Evolutionary conservation across 1,139 yeast genomes (phyloP), one percentile per base, ranked within the genome.

Genomic region (Sugiyamaella paludigena): DNA sequence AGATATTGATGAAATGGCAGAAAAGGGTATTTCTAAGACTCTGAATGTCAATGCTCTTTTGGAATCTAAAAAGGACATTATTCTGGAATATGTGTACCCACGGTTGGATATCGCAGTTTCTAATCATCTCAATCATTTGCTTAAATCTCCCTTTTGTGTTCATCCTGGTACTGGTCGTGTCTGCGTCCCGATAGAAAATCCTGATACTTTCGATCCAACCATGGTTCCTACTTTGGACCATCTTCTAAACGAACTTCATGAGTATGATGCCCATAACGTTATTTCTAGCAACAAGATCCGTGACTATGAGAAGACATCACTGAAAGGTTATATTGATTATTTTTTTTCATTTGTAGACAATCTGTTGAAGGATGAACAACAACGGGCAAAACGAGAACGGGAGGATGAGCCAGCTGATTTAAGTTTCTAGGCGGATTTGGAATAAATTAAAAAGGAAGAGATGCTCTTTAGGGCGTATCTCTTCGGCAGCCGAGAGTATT

Each of bases 101-200:
- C 78, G 96, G 59, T 74, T 92, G 56, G 99, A 92, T 78, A 81
- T 86, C 47, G 95, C 91, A 66, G 99, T 92, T 37, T 86, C 98
- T 8, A 79, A 84, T 58, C 95, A 87, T 66, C 75, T 91, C 59
- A 87, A 83, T 68, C 99, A 92, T 72, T 83, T 92, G 71, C 78
- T 92, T 61, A 92, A 92, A 65, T 86, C 98, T 1, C 99, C 99
- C n/a, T 92, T 94, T 67, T 92, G 98, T 73, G 83, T 92, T 43
- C 99, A 92, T 65, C 99, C 99, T 1, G 83, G 89, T 6, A 94
- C 99, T 0, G 98, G 97, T n/a, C 59, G 89, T 59, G 87, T 92
- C 4, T 92, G 98, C 79, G 97, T 94, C 7, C 97, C 98, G 0
- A 89, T 92, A 60, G 87, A 84, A 61, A 81, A 87, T 19, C 57